Evolutionary conservation across 208 protist species (phyloP).

Genomic region (Crithidia fasciculata): DNA sequence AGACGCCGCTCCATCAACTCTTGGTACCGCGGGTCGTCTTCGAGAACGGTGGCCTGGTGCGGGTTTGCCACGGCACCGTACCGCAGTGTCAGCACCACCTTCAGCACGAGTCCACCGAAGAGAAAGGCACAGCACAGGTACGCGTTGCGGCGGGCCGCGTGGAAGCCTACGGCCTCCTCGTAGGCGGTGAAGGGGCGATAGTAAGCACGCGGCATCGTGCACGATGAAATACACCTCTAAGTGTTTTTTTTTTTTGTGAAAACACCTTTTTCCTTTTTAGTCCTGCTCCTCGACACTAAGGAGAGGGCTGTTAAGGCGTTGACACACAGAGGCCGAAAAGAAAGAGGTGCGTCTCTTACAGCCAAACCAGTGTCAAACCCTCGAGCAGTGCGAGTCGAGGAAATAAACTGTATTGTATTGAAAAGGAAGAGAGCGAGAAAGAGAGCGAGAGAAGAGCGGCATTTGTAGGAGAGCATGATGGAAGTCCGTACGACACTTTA

Average conservation of each 20-base stretch:
- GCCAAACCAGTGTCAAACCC: too few species aligned
- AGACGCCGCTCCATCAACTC: slow-evolving; percentile 54
- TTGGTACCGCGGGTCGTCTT: slow-evolving; percentile 59
- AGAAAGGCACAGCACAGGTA: slow-evolving; percentile 72
- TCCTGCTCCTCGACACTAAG: background rate
- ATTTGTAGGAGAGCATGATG: too few species aligned
- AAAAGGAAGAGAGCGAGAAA: too few species aligned
- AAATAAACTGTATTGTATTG: too few species aligned
- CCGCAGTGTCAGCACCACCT: slow-evolving; percentile 47
- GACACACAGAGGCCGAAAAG: too few species aligned
- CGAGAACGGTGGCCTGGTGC: slow-evolving; percentile 18
- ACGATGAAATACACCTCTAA: too few species aligned
- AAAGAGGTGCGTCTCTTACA: too few species aligned
- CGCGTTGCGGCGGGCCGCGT: slow-evolving; percentile 69
- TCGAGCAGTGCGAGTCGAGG: too few species aligned
- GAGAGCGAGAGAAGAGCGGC: too few species aligned
- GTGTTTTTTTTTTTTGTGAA: background rate
- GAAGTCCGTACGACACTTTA: too few species aligned
- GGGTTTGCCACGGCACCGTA: slow-evolving; percentile 50
- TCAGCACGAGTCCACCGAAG: slow-evolving; percentile 73
- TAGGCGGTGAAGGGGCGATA: slow-evolving; percentile 86
- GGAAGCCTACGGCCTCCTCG: slow-evolving; percentile 83
- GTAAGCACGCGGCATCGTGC: slow-evolving; percentile 78
- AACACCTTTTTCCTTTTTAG: background rate
- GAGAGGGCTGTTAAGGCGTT: background rate